Base-by-base conservation (phyloP, 2,329 filamentous ascomycete genomes). In the Chaetomium sp. region DNA sequence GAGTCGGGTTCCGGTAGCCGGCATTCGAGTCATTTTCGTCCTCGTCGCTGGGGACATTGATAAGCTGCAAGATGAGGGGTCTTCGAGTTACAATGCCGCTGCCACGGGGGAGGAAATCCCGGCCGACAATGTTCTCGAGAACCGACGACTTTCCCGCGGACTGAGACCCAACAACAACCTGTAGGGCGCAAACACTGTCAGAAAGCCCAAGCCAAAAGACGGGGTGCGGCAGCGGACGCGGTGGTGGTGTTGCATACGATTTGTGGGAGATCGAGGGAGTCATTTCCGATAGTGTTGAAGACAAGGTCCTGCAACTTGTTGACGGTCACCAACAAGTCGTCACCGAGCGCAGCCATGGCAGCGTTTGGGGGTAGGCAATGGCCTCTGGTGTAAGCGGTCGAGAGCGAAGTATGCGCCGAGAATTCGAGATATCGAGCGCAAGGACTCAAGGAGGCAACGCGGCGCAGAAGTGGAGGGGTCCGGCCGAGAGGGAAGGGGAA, bases 211-310 rank as follows among this genome's bases (percentile, higher is more conserved):
- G 33, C 12, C 23, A 12, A 42, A 45, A 27, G 4, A 19, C 23
- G 2, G 7, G 35, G 23, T 4, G 16, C 33, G 47, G 23, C 6
- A 19, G 23, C 27, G 29, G 57, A n/a, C 23, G 53, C 33, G 31
- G 5, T 49, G 35, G 35, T 42, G 35, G 35, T 42, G 21, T 50
- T 69, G 82, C 88, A 75, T 88, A 97, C 95, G 85, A 99, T 99
- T 81, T 99, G 95, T 65, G 95, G 95, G 64, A 99, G 83, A 80
- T 99, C 95, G 67, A 99, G 86, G 60, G 94, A 98, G 79, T 99
- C 95, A 82, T 93, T 98, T 79, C 95, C 95, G 78, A 99, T 99
- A 72, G 95, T 99, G 82, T 99, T 99, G 84, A 99, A 99, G 75
- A 99, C 95, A 75, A 99, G 82, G 79, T 98, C 95, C 80, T 99